Evolutionary conservation across 2,329 filamentous ascomycete species (phyloP).

Genomic region (Pseudogymnoascus verrucosus): DNA sequence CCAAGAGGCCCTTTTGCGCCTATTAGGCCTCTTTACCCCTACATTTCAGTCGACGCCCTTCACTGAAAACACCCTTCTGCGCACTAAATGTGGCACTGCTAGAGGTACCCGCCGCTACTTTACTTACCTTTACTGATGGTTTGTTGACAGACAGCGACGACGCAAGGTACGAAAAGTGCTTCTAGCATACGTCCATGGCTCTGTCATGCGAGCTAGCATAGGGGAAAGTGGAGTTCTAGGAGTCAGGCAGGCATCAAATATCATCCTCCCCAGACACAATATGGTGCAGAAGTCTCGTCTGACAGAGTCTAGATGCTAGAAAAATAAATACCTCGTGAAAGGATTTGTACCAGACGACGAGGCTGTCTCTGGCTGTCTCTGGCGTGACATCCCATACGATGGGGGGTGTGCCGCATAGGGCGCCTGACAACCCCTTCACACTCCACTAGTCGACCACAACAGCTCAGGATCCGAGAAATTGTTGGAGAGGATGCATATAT

Average conservation of each 20-base stretch:
- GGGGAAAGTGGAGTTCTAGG: neutral
- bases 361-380: neutral
- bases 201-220: neutral
- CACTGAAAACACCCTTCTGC: neutral
- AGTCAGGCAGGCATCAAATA: neutral
- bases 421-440: constrained; percentile 1
- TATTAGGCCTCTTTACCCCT: neutral
- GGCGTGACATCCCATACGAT: neutral
- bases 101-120: neutral
- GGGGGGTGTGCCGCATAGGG: neutral
- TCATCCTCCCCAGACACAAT: neutral
- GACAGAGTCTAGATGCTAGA: neutral
- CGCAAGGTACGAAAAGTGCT: neutral
- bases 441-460: neutral
- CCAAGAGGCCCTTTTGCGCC: neutral
- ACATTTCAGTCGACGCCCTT: neutral
- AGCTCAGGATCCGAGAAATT: neutral
- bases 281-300: neutral
- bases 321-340: neutral
- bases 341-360: constrained; percentile 3
- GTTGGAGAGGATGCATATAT: neutral
- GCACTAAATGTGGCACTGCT: neutral
- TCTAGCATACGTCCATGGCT: neutral
- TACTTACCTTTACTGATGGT: neutral
- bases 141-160: neutral